Evolutionary conservation across 306 rosid genomes (phyloP), one percentile per base, ranked within the genome.

Genomic region (Carpinus viminea): DNA sequence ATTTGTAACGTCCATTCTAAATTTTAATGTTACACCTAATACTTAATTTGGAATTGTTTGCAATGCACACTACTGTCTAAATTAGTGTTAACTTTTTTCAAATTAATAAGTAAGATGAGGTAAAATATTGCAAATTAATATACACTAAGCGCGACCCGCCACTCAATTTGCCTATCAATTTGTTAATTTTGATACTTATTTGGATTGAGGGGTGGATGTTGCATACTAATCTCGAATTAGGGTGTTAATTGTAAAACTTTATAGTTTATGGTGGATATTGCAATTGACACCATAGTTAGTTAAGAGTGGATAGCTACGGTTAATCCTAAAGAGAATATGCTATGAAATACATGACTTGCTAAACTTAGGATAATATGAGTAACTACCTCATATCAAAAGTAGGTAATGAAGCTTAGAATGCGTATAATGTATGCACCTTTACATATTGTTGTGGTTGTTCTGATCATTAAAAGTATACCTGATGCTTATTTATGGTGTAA

Each of bases 401-500:
- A 17, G 12, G 47, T 68, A 41, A 41, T n/a, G 26, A 24, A 38
- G 6, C 48, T 38, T 12, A 66, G 16, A 31, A n/a, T 66, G 24
- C 8, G 1, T 18, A 17, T 17, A 38, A 8, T 38, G 18, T 18
- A 8, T 8, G n/a, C 4, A 1, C 28, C 8, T 68, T 16, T 16
- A 41, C 51, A 18, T 36, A 68, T 36, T 36, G 5, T 64, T 36
- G 13, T 68, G 48, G 72, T n/a, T 41, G 9, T 12, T 41, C 12
- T 38, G 50, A 20, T 68, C 51, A 38, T 68, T 9, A 38, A 62
- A n/a, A 38, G 72, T 9, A 9, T 17, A 8, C 77, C 72, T 76
- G 43, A 73, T 74, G 62, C 72, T 45, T 5, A 76, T 45, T 79
- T 73, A 20, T 48, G 36, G 4, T 56, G 20, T 65, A 66, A 55